Base-by-base conservation (phyloP, 2,329 filamentous ascomycete species). In the Clarireedia homoeocarpa region DNA sequence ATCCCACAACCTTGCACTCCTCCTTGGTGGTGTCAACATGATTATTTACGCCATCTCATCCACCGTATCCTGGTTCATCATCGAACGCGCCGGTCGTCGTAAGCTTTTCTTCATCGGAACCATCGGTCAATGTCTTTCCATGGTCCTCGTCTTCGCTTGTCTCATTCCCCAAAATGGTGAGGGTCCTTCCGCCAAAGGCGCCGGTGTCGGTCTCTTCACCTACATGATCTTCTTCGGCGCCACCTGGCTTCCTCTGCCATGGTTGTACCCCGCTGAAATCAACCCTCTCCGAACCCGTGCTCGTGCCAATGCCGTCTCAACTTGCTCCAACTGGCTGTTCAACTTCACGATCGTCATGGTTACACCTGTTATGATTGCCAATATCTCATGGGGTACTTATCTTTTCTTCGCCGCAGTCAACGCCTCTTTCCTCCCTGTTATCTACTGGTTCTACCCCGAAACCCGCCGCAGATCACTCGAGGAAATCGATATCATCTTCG, bases 101-200 rank as follows among this genome's bases (percentile, higher is more conserved):
- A 80, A 82, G 65, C 78, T 91, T 59, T 89, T 91, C 83, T 71
- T 91, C 15, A 80, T 86, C 61, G 86, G 86, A 53, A 81, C 82
- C 0, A 71, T 79, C 36, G 83, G 83, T 0, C 83, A 85, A 73
- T 82, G 81, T 39, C 66, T 77, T 1, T 82, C 80, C 51, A 89
- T 89, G 86, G 78, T 83, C 2, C 76, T 89, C 24, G 69, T 71
- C 2, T 72, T 72, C 53, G 66, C 63, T 9, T 70, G 69, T 34
- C 50, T 72, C 10, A 72, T 72, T 20, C 70, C 71, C 1, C 58
- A 66, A 3, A 60, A 54, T 1, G 59, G 61, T 14, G 57, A 57
- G 27, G 61, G 61, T 4, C 48, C 65, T 6, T 60, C 66, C 1
- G 67, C 68, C 0, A 71, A 69, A 48, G 69, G 68, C 71, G 56